Evolutionary conservation across 179 eudicot species (phyloP), one percentile per base, ranked within the genome.

Genomic region (Spergularia azorica): DNA sequence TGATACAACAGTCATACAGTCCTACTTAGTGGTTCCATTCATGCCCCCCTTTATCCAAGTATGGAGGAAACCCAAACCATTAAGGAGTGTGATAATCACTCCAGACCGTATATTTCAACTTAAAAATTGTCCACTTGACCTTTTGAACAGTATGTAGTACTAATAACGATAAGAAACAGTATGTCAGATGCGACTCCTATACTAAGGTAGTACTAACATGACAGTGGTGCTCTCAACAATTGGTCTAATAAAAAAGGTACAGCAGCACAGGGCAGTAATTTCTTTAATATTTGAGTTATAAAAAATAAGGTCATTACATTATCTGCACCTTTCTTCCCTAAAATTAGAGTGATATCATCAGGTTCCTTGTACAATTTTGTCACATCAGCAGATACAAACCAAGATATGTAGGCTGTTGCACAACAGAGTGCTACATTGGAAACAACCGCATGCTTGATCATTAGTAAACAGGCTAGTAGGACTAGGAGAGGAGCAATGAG

Each of bases 381-480:
- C 39, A 36, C 39, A 36, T 36, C 39, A 36, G 39, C 41, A n/a
- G 48, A 43, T 39, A 65, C 51, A 13, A 21, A 39, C 21, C 51
- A 43, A 66, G 20, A 66, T 66, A 66, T 39, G 16, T 41, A 66
- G 39, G 39, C 39, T 36, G 39, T 36, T 2, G 43, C 54, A 43
- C 14, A n/a, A 8, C 18, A 66, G 43, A 36, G 16, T 26, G 32
- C 32, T 26, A 43, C 21, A n/a, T 8, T 16, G 21, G n/a, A 66
- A 66, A 43, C 54, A 66, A 52, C 26, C 9, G 51, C 70, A 66
- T n/a, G 50, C 6, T 66, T 66, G 70, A 9, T 20, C 54, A 66
- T 66, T 3, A 13, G 5, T 36, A 18, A 17, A 17, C 36, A 20
- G 64, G n/a, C 21, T 6, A 60, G 14, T 60, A 18, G 64, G 21